Evolutionary conservation across 495 filamentous ascomycete genomes (phyloP).

Genomic region (Lineolata rhizophorae): DNA sequence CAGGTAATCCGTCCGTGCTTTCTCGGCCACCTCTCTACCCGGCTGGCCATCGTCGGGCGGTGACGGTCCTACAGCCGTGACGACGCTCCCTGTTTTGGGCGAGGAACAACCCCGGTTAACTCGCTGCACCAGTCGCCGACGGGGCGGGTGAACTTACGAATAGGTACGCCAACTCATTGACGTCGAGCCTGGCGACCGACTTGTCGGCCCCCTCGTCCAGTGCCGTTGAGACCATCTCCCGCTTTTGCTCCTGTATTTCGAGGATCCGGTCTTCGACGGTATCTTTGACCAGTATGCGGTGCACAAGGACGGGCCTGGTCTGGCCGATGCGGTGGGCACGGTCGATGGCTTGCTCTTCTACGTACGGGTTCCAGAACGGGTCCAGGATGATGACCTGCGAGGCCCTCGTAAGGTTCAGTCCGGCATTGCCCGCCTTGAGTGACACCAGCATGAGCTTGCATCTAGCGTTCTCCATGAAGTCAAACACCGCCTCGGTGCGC

Average conservation of each 20-base stretch:
- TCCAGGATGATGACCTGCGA: conserved; percentile 86
- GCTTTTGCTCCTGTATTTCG: conserved; percentile 78
- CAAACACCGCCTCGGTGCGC: conserved; percentile 64
- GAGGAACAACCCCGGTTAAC: too few species aligned
- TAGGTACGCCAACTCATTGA: too few species aligned
- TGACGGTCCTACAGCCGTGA: too few species aligned
- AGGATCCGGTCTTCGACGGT: conserved; percentile 88
- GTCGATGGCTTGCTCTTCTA: conserved; percentile 97
- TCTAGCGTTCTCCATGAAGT: conserved; percentile 46
- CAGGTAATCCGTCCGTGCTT: too few species aligned
- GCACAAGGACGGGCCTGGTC: conserved; percentile 79
- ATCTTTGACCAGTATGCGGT: conserved; percentile 64
- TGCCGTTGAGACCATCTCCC: conserved; percentile 60
- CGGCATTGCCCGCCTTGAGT: conserved; percentile 78
- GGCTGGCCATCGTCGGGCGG: too few species aligned
- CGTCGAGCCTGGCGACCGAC: too few species aligned
- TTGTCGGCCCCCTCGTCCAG: conserved; percentile 63
- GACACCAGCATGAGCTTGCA: conserved; percentile 73
- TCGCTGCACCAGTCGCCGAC: too few species aligned
- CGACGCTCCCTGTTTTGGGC: too few species aligned
- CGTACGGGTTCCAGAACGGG: conserved; percentile 98
- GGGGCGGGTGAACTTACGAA: too few species aligned
- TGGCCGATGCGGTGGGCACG: conserved; percentile 93
- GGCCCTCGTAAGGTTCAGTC: conserved; percentile 85
- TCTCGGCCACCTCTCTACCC: too few species aligned